phyloP scores from a whole-genome alignment of 2,329 filamentous ascomycete genomes.

The Penicillium decumbens region DNA sequence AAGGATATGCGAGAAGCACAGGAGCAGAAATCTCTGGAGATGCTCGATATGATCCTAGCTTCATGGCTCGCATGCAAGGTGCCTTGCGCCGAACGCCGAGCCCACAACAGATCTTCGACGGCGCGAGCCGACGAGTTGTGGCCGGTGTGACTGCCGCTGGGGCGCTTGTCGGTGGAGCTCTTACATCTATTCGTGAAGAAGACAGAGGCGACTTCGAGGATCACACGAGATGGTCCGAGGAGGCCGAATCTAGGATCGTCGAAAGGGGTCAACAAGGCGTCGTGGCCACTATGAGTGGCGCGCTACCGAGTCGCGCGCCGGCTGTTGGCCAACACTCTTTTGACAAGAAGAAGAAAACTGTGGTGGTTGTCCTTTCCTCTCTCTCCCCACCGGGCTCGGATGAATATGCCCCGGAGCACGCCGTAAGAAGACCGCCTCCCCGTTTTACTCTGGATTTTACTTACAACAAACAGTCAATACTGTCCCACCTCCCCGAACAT shows the following conservation, averaged over 20 bases:
- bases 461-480: constrained; percentile 59
- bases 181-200: constrained; percentile 79
- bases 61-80: constrained; percentile 73
- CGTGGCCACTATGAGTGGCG: constrained; percentile 28
- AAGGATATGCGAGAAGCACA: constrained; percentile 33
- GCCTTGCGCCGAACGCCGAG: constrained; percentile 77
- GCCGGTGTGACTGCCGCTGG: constrained; percentile 80
- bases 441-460: constrained; percentile 2
- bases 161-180: constrained; percentile 72
- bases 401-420: constrained; percentile 65
- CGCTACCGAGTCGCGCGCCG: constrained; percentile 31
- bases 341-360: constrained; percentile 62
- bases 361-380: constrained; percentile 85
- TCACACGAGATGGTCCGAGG: constrained; percentile 87
- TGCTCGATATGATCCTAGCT: constrained; percentile 50
- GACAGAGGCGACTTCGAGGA: constrained; percentile 75
- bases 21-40: constrained; percentile 27
- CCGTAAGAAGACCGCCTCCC: constrained; percentile 55
- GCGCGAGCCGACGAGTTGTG: constrained; percentile 72
- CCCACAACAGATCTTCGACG: constrained; percentile 82
- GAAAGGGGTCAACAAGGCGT: constrained; percentile 28
- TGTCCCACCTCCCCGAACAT: constrained; percentile 79
- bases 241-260: constrained; percentile 64
- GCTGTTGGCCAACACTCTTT: constrained; percentile 27
- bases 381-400: constrained; percentile 55